Conservation (phyloP, 169 alveolate genomes). For the Plasmodium yoelii region DNA sequence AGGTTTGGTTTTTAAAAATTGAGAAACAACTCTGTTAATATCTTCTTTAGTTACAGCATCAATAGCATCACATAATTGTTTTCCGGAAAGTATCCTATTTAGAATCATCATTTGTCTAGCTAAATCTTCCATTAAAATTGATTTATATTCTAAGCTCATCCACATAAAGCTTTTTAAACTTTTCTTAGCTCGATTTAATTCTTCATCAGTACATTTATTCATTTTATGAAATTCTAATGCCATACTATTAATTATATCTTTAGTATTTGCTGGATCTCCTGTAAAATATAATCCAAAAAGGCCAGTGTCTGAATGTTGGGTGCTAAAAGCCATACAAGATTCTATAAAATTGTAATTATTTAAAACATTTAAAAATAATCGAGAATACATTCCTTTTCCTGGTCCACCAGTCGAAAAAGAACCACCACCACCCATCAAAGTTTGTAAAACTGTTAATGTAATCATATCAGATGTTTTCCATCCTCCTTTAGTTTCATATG, state of each 20-base stretch:
- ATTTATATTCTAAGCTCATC: slow-evolving; percentile 87
- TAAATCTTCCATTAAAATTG: slow-evolving; percentile 88
- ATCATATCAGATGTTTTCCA: slow-evolving; percentile 88
- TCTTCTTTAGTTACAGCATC: slow-evolving; percentile 84
- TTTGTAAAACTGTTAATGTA: slow-evolving; percentile 87
- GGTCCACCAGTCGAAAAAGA: slow-evolving; percentile 95
- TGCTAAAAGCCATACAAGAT: slow-evolving; percentile 92
- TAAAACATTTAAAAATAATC: slow-evolving; percentile 88
- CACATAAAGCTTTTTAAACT: slow-evolving; percentile 84
- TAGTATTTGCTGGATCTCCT: slow-evolving; percentile 84
- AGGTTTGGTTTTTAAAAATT: slow-evolving; percentile 82
- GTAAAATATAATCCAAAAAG: slow-evolving; percentile 90
- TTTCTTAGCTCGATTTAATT: slow-evolving; percentile 89
- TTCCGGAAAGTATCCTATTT: slow-evolving; percentile 82
- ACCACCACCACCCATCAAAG: slow-evolving; percentile 94
- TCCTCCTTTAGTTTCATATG: slow-evolving; percentile 84
- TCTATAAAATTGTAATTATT: slow-evolving; percentile 90
- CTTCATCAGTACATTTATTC: slow-evolving; percentile 83
- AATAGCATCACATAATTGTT: slow-evolving; percentile 84
- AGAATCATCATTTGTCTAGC: slow-evolving; percentile 88
- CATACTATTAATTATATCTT: slow-evolving; percentile 82
- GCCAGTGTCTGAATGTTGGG: slow-evolving; percentile 92
- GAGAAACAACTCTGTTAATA: slow-evolving; percentile 78
- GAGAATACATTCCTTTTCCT: slow-evolving; percentile 93
- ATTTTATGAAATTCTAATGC: slow-evolving; percentile 84